A percentile compares a stretch with the other conserved stretches of the same genome.
Evolutionary conservation across 441 rosid species (phyloP).

Genomic region (Gossypium davidsonii): DNA sequence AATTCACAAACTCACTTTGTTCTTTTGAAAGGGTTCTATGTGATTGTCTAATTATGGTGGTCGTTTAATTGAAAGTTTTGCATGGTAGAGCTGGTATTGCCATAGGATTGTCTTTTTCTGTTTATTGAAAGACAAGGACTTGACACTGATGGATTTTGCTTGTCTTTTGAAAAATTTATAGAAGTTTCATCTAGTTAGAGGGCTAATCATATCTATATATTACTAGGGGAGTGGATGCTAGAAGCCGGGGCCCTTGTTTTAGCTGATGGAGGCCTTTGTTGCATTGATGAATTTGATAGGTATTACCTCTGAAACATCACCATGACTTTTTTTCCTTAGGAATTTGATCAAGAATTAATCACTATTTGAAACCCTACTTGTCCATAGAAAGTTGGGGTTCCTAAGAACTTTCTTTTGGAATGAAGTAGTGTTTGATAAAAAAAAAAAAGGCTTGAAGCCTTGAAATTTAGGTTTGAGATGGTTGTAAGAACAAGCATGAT

Average conservation of each 20-base stretch:
- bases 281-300: slow-evolving; percentile 98
- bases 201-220: slow-evolving; percentile 10
- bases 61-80: neutral
- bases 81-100: neutral
- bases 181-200: slow-evolving; percentile 9
- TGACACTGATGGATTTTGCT: neutral
- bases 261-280: slow-evolving; percentile 98
- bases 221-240: slow-evolving; percentile 94
- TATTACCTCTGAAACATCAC: slow-evolving; percentile 17
- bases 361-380: neutral
- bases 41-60: neutral
- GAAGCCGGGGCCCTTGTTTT: slow-evolving; percentile 99
- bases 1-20: neutral
- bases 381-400: neutral
- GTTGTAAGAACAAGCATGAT: too few relatives aligned
- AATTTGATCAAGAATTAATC: neutral
- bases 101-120: neutral
- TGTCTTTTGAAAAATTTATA: neutral
- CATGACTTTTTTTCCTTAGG: neutral
- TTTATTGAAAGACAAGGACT: neutral
- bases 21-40: neutral
- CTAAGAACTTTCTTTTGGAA: neutral
- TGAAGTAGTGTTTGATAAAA: too few relatives aligned
- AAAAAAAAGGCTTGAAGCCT: too few relatives aligned
- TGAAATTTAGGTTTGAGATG: too few relatives aligned